Evolutionary conservation across 768 basidiomycete species (phyloP).

Genomic region (Phylloporus scabripes): DNA sequence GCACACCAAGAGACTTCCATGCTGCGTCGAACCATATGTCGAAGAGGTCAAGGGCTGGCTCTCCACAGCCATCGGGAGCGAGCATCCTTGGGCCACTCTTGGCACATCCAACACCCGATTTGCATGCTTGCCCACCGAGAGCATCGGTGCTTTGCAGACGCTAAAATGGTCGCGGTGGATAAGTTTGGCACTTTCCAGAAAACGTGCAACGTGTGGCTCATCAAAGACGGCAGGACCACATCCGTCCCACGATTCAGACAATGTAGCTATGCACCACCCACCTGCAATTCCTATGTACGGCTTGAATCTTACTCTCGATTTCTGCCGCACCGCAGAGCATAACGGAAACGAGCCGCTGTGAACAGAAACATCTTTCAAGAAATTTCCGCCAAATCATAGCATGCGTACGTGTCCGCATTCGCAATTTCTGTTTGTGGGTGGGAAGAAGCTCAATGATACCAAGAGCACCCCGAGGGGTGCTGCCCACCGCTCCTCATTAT

Average conservation of each 20-base stretch:
- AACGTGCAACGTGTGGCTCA: constrained; percentile 22
- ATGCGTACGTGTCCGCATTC: constrained; percentile 17
- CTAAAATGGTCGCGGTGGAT: constrained; percentile 9
- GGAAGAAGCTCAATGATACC: constrained; percentile 12
- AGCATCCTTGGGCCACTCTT: constrained; percentile 9
- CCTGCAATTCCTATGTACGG: constrained; percentile 16
- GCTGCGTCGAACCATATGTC: constrained; percentile 15
- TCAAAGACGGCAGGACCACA: constrained; percentile 12
- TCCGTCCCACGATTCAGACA: constrained; percentile 9
- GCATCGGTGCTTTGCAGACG: constrained; percentile 16
- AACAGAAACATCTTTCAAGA: constrained; percentile 9
- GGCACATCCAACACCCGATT: constrained; percentile 15
- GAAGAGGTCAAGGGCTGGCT: constrained; percentile 26
- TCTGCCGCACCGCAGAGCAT: constrained; percentile 20
- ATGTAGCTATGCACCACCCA: constrained; percentile 21
- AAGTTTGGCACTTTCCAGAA: constrained; percentile 18
- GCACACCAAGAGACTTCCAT: constrained; percentile 18
- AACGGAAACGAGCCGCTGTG: constrained; percentile 12
- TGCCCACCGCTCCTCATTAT: constrained; percentile 23
- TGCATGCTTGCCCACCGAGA: constrained; percentile 1
- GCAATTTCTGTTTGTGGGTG: constrained; percentile 19
- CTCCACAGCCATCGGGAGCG: constrained; percentile 11
- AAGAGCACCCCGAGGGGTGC: constrained; percentile 11
- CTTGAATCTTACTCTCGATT: constrained; percentile 14
- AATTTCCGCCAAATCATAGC: constrained; percentile 23